These are phyloP conservation scores for Solanum ossicruentum DNA, from an alignment of 257 asterid genomes.

Conservation along the genomic window DNA sequence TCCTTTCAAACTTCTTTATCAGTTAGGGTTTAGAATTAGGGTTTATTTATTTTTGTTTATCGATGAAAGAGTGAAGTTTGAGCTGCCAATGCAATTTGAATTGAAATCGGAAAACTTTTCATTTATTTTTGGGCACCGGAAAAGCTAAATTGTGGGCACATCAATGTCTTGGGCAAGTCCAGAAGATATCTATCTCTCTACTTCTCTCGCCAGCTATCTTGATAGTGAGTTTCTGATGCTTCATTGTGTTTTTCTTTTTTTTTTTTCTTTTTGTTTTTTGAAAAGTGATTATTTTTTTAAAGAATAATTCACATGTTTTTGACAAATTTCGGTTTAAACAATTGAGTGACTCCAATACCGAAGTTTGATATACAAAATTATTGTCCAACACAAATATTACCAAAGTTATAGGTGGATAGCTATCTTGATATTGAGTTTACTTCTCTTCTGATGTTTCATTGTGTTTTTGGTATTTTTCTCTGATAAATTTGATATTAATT, in stretches of 20 bases:
- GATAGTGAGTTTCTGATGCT: conserved; percentile 50
- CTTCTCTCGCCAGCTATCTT: conserved; percentile 97
- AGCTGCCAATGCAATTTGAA: conserved; percentile 43
- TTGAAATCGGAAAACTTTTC: conserved; percentile 13
- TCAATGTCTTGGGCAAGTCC: conserved; percentile 96
- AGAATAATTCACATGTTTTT: no score
- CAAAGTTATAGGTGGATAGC: conserved; percentile 3
- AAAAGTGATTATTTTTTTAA: no score
- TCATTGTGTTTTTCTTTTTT: background rate
- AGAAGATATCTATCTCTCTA: conserved; percentile 84
- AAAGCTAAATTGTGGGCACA: conserved; percentile 11
- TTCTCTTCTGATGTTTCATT: background rate
- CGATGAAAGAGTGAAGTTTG: background rate
- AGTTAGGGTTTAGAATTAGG: background rate
- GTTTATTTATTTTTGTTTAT: background rate
- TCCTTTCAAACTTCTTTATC: background rate
- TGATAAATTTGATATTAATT: background rate
- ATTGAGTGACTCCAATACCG: no score
- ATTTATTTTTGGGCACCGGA: conserved; percentile 41
- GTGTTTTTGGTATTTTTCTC: background rate
- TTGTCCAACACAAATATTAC: no score
- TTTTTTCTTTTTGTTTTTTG: background rate
- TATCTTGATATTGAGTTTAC: conserved; percentile 80
- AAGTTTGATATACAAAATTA: no score
- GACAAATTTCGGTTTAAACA: no score